These are phyloP conservation scores for Ambrosiella beaveri DNA, from an alignment of 2,329 filamentous ascomycete species.

Conservation along the genomic window DNA sequence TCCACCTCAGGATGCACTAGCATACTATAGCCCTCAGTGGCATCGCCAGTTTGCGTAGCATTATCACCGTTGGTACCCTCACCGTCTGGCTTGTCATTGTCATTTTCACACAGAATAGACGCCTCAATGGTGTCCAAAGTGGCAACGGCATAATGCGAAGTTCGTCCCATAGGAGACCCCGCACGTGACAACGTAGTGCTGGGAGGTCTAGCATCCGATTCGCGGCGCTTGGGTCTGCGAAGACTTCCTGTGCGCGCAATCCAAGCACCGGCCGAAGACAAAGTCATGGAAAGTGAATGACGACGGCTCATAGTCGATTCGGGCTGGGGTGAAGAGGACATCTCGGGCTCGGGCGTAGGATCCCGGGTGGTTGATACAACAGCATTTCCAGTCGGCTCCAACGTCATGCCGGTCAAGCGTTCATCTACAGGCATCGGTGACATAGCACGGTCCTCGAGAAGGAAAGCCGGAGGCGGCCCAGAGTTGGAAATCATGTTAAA, in stretches of 20 bases:
- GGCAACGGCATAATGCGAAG: slow-evolving; percentile 8
- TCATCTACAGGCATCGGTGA: neutral
- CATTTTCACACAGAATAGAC: slow-evolving; percentile 11
- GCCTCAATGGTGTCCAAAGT: slow-evolving; percentile 12
- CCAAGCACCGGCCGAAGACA: slow-evolving; percentile 39
- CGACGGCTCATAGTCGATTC: slow-evolving; percentile 1
- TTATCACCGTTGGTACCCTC: neutral
- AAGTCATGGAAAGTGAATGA: slow-evolving; percentile 42
- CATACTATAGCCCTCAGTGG: slow-evolving; percentile 3
- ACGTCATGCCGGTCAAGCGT: neutral
- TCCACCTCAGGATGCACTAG: slow-evolving; percentile 1
- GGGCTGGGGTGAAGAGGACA: neutral
- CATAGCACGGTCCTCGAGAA: slow-evolving; percentile 3
- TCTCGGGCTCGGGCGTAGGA: neutral
- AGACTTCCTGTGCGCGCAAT: slow-evolving; percentile 39
- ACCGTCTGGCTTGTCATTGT: slow-evolving; percentile 1
- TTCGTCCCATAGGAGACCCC: slow-evolving; percentile 2
- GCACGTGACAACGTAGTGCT: slow-evolving; percentile 4
- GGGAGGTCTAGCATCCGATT: slow-evolving; percentile 15
- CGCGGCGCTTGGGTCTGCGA: slow-evolving; percentile 32
- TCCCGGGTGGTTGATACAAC: neutral
- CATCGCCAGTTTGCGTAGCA: slow-evolving; percentile 1
- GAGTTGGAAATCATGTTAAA: slow-evolving; percentile 4
- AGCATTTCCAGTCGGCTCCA: neutral
- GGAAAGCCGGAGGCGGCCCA: neutral